Evolutionary conservation across 306 rosid genomes (phyloP).

Genomic region (Corylus americana): DNA sequence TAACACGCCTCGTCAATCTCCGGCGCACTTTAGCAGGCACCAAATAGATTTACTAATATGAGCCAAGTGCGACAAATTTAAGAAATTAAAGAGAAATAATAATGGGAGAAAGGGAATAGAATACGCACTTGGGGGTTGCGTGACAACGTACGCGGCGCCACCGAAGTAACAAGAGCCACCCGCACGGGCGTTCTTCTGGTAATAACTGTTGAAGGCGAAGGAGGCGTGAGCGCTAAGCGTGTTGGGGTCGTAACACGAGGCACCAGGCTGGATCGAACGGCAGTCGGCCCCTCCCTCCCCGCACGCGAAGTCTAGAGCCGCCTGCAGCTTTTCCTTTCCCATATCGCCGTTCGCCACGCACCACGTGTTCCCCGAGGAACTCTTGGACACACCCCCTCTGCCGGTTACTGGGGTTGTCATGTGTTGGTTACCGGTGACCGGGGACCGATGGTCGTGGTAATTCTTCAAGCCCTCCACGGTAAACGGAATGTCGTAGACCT

Average conservation of each 20-base stretch:
- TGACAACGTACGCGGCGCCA: slow-evolving; percentile 87
- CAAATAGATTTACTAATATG: neutral
- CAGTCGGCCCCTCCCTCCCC: slow-evolving; percentile 96
- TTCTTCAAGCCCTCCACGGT: slow-evolving; percentile 53
- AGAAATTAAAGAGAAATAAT: neutral
- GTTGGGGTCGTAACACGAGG: slow-evolving; percentile 86
- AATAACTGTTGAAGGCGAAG: slow-evolving; percentile 85
- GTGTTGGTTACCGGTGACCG: slow-evolving; percentile 15
- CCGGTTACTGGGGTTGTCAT: slow-evolving; percentile 27
- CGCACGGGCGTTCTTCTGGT: slow-evolving; percentile 72
- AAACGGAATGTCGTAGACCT: slow-evolving; percentile 73
- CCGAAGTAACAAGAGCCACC: slow-evolving; percentile 90
- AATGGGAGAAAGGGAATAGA: neutral
- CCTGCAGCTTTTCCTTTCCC: slow-evolving; percentile 66
- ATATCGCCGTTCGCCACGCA: slow-evolving; percentile 81
- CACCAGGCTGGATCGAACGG: slow-evolving; percentile 62
- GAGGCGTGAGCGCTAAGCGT: slow-evolving; percentile 79
- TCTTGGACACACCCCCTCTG: slow-evolving; percentile 67
- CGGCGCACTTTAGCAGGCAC: no score
- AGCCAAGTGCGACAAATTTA: neutral
- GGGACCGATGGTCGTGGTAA: slow-evolving; percentile 42
- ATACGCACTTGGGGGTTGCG: slow-evolving; percentile 88
- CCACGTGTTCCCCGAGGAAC: slow-evolving; percentile 71
- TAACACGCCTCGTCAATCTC: no score
- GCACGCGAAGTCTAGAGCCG: slow-evolving; percentile 83